Base-by-base conservation (phyloP, 768 basidiomycete species). In the Pisolithus sp. region DNA sequence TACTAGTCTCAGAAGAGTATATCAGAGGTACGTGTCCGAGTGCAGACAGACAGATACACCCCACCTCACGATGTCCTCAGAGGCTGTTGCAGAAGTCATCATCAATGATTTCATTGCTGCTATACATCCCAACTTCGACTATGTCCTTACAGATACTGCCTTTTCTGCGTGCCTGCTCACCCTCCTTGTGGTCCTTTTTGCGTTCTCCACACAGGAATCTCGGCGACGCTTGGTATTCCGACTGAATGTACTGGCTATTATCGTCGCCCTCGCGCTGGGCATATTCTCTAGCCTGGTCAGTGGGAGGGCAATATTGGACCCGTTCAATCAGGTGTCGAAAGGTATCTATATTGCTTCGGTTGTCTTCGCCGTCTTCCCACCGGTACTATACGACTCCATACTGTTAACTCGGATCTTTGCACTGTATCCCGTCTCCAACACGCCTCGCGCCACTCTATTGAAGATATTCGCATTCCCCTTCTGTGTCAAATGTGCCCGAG, bases 341-440 rank as follows among this genome's bases (percentile, higher is more conserved):
- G 46, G 50, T 7, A 39, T 63, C n/a, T 57, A 59, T 23, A 59
- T 62, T 4, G 58, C 59, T 1, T 59, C 58, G 43, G 58, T 62
- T 8, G 43, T 53, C 0, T 47, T 74, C 34, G 52, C 59, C 13
- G 53, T 65, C 7, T 54, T 66, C 44, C 62, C 68, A 1, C 71
- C 72, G 10, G 42, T 71, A 2, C 57, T 73, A 39, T 62, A 72
- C 21, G 72, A 74, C 53, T 66, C 62, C 8, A 67, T 74, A 38
- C 63, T 74, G 8, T 38, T 71, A 24, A 59, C 71, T 50, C 64
- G 73, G 0, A 62, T 74, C 5, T 53, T 66, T 28, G 68, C 69
- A 2, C 63, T 74, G 8, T 73, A 66, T 48, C 71, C 72, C 2
- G 56, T 57, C 1, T 48, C 48, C 5, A 37, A 41, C 3, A 64